Conservation (phyloP, 2,329 filamentous ascomycete genomes). For the Zarea fungicola region DNA sequence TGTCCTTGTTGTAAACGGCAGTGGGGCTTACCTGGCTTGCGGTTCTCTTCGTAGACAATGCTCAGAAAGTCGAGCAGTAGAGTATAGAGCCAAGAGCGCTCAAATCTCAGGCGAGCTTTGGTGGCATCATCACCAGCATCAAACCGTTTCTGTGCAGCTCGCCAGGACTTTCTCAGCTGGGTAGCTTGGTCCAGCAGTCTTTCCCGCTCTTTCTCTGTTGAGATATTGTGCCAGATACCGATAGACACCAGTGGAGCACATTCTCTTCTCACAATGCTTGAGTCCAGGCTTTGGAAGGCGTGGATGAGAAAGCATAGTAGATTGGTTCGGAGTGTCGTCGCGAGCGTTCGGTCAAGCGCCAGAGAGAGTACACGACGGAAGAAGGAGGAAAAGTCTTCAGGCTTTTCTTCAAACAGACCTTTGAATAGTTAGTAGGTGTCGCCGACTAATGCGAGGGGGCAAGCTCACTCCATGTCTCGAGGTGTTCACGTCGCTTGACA, state of each 20-base stretch:
- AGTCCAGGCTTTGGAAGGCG: conserved; percentile 92
- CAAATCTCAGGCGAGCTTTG: conserved; percentile 79
- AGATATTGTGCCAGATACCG: conserved; percentile 90
- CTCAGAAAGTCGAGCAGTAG: conserved; percentile 78
- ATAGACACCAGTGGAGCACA: conserved; percentile 94
- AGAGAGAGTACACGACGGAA: conserved; percentile 88
- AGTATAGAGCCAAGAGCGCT: conserved; percentile 88
- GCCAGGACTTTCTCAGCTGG: conserved; percentile 86
- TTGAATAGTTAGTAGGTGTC: conserved; percentile 17
- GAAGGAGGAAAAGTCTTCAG: conserved; percentile 78
- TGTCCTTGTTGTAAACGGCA: no score
- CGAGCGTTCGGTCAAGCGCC: conserved; percentile 66
- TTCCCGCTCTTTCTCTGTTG: conserved; percentile 70
- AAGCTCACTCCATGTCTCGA: conserved; percentile 75
- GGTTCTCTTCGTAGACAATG: conserved; percentile 57
- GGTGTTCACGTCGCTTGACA: conserved; percentile 79
- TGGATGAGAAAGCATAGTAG: conserved; percentile 86
- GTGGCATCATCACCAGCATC: conserved; percentile 76
- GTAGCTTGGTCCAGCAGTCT: conserved; percentile 63
- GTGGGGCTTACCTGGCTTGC: conserved; percentile 4
- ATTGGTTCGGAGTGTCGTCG: conserved; percentile 65
- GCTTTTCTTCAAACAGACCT: conserved; percentile 71
- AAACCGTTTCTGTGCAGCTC: conserved; percentile 77
- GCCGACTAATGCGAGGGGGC: background rate
- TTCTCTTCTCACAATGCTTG: conserved; percentile 83